Conservation (phyloP, 1,284 basidiomycete species). For the Ganoderma meredithae region DNA sequence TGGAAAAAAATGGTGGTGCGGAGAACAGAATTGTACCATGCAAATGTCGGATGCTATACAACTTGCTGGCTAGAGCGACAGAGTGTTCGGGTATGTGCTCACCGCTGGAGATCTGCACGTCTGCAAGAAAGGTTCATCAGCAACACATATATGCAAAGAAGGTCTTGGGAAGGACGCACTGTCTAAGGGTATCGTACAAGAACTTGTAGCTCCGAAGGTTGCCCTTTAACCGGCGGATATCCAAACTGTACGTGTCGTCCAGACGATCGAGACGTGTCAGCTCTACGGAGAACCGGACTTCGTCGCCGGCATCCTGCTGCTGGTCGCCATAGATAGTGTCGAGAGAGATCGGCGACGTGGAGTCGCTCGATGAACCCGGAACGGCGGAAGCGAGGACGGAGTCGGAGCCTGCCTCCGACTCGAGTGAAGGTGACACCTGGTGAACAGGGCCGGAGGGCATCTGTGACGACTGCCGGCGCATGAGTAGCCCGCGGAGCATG, state of each 20-base stretch:
- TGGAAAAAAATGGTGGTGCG: slow-evolving; percentile 21
- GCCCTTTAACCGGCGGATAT: slow-evolving; percentile 92
- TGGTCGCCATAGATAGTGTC: slow-evolving; percentile 82
- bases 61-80: background rate
- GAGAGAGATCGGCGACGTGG: slow-evolving; percentile 35
- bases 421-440: slow-evolving; percentile 32
- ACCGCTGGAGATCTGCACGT: slow-evolving; percentile 55
- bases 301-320: slow-evolving; percentile 85
- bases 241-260: slow-evolving; percentile 87
- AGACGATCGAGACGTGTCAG: slow-evolving; percentile 88
- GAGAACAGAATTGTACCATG: slow-evolving; percentile 22
- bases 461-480: slow-evolving; percentile 88
- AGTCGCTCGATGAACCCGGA: slow-evolving; percentile 33
- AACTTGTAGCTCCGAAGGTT: slow-evolving; percentile 94
- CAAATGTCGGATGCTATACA: slow-evolving; percentile 19
- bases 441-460: slow-evolving; percentile 51
- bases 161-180: slow-evolving; percentile 60
- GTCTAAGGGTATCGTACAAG: slow-evolving; percentile 88
- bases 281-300: slow-evolving; percentile 94
- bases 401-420: slow-evolving; percentile 37
- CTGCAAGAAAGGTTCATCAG: slow-evolving; percentile 35
- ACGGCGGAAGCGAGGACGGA: slow-evolving; percentile 38
- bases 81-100: slow-evolving; percentile 9
- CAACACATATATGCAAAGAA: background rate
- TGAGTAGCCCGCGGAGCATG: slow-evolving; percentile 85